Conservation (phyloP, 2,329 filamentous ascomycete genomes). For the Beauveria australis region DNA sequence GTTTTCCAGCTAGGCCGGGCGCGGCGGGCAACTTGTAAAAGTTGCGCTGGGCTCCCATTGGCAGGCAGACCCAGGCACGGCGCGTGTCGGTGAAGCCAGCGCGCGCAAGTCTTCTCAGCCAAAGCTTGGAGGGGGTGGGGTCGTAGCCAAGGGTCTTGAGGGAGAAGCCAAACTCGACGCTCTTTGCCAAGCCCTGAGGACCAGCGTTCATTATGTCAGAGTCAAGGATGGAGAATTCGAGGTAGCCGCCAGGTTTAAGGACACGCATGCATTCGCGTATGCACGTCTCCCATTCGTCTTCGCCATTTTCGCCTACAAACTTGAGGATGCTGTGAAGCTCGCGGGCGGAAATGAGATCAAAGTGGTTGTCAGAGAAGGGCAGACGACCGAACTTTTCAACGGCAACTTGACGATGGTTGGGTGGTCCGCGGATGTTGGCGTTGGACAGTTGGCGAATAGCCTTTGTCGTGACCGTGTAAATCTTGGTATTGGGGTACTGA, state of each 20-base stretch:
- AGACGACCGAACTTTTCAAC: conserved; percentile 71
- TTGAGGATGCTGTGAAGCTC: conserved; percentile 81
- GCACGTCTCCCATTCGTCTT: conserved; percentile 83
- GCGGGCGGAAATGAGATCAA: conserved; percentile 85
- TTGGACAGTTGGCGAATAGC: conserved; percentile 61
- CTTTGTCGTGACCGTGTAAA: conserved; percentile 81
- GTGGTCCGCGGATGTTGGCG: conserved; percentile 69
- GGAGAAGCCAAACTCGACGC: conserved; percentile 85
- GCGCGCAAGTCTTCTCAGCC: conserved; percentile 63
- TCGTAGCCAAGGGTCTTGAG: conserved; percentile 89
- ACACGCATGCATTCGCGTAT: conserved; percentile 81
- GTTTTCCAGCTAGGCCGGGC: conserved; percentile 26
- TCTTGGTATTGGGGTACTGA: conserved; percentile 74
- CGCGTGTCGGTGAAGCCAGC: conserved; percentile 74
- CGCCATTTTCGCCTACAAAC: conserved; percentile 54
- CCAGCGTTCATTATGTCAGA: conserved; percentile 84
- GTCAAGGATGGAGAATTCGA: conserved; percentile 87
- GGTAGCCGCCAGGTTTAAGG: conserved; percentile 83
- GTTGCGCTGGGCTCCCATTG: conserved; percentile 54
- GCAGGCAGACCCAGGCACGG: conserved; percentile 81
- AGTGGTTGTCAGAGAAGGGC: conserved; percentile 78
- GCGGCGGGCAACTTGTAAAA: conserved; percentile 23
- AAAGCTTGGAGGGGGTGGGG: conserved; percentile 71
- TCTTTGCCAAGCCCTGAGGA: conserved; percentile 68
- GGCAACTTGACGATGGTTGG: conserved; percentile 77